Conservation (phyloP, 169 alveolate genomes). For the Hepatocystis sp. region DNA sequence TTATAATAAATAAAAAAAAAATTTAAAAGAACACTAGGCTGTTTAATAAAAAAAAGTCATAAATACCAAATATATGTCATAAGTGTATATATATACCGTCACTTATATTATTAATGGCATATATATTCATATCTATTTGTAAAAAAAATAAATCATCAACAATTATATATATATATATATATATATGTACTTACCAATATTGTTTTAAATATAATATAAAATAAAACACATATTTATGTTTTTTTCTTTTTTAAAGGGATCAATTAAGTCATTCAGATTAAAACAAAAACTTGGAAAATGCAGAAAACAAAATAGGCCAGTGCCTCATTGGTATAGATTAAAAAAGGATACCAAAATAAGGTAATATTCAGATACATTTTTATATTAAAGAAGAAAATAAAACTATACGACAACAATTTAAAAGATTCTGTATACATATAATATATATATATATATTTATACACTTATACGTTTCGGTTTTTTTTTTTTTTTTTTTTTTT, state of each 20-base stretch:
- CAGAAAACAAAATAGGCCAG: slow-evolving; percentile 96
- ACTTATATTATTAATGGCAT: no score
- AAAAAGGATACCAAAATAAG: slow-evolving; percentile 94
- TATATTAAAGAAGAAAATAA: background rate
- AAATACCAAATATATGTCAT: background rate
- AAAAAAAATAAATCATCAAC: no score
- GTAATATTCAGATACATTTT: slow-evolving; percentile 78
- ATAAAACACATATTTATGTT: background rate
- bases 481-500: no score
- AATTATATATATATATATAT: no score
- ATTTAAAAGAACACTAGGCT: background rate
- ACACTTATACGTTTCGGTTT: no score
- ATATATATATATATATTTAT: no score
- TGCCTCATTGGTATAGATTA: slow-evolving; percentile 97
- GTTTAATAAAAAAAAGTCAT: no score
- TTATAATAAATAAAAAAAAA: background rate
- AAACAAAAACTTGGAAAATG: slow-evolving; percentile 95
- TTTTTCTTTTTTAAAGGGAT: slow-evolving; percentile 86
- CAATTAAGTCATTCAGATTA: slow-evolving; percentile 92
- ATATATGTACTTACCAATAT: no score
- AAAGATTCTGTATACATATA: no score
- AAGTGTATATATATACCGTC: background rate
- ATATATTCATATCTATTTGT: slow-evolving; percentile 5
- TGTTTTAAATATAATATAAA: no score
- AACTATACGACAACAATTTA: no score